These are phyloP conservation scores for Oryza coarctata DNA, from an alignment of 176 grass and related monocot genomes.

Conservation along the genomic window DNA sequence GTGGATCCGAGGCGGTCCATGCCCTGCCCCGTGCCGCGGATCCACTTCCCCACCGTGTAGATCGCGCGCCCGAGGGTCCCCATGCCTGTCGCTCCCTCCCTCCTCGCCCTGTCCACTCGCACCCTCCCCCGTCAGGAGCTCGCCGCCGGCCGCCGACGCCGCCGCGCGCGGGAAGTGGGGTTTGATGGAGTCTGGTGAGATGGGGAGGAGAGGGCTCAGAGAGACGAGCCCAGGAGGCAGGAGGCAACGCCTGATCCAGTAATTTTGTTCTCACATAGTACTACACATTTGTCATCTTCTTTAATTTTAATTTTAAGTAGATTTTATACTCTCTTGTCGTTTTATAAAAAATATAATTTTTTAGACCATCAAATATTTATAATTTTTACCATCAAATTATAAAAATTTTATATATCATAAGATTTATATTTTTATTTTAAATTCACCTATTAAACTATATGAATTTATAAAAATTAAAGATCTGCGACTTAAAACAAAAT, in stretches of 20 bases:
- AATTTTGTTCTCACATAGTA: too few species aligned
- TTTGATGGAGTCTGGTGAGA: conserved; percentile 28
- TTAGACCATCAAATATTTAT: too few species aligned
- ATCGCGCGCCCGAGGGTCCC: conserved; percentile 82
- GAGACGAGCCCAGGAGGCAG: background rate
- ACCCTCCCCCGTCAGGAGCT: conserved; percentile 9
- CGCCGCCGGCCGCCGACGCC: conserved; percentile 28
- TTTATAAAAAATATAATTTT: too few species aligned
- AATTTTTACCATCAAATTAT: too few species aligned
- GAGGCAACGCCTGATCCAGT: background rate
- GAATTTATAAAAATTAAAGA: too few species aligned
- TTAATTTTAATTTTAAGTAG: too few species aligned
- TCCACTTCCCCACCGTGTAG: conserved; percentile 95
- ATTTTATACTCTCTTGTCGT: too few species aligned
- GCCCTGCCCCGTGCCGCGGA: conserved; percentile 91
- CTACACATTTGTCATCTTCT: too few species aligned
- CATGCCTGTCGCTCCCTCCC: conserved; percentile 28
- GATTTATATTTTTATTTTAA: too few species aligned
- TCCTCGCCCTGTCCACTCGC: background rate
- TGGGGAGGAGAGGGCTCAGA: background rate
- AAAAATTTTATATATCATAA: too few species aligned
- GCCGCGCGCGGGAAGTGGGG: background rate
- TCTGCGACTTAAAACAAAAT: too few species aligned
- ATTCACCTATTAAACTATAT: too few species aligned
- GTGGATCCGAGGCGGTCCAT: conserved; percentile 85